Conservation (phyloP, 1,139 yeast species). For the Suhomyces atakaporum region DNA sequence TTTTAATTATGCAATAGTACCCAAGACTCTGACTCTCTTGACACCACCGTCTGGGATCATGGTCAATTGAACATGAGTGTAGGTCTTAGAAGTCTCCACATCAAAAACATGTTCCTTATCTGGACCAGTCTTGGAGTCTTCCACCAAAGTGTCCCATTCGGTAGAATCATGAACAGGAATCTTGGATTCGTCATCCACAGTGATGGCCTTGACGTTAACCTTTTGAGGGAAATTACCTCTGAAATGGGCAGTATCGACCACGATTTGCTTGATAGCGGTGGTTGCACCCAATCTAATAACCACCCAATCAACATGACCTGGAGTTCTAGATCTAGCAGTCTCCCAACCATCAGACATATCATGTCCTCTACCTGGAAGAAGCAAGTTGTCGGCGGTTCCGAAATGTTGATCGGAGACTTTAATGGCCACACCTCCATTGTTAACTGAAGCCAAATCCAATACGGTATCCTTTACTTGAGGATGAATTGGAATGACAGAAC, state of each 20-base stretch:
- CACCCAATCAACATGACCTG: conserved; percentile 91
- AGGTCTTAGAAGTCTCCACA: conserved; percentile 28
- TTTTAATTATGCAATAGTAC: conserved; percentile 42
- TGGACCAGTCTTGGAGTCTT: conserved; percentile 70
- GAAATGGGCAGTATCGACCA: conserved; percentile 89
- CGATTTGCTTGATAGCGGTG: conserved; percentile 56
- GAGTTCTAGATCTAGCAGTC: conserved; percentile 81
- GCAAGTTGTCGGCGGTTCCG: conserved; percentile 83
- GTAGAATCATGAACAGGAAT: conserved; percentile 38
- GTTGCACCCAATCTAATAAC: conserved; percentile 73
- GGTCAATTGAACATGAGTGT: conserved; percentile 72
- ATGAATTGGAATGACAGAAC: conserved; percentile 69
- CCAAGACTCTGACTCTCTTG: conserved; percentile 82
- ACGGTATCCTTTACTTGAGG: conserved; percentile 47
- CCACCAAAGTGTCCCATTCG: conserved; percentile 68
- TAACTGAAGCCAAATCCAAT: conserved; percentile 78
- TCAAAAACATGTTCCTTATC: conserved; percentile 71
- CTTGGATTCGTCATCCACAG: conserved; percentile 36
- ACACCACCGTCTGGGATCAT: conserved; percentile 97
- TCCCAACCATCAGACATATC: conserved; percentile 99
- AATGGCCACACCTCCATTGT: conserved; percentile 87
- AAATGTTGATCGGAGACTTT: conserved; percentile 88
- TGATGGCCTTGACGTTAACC: conserved; percentile 60
- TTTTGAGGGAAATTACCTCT: conserved; percentile 92
- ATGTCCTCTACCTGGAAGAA: conserved; percentile 89